phyloP scores from a whole-genome alignment of 768 basidiomycete species.

The Symmetrospora coprosmae region DNA sequence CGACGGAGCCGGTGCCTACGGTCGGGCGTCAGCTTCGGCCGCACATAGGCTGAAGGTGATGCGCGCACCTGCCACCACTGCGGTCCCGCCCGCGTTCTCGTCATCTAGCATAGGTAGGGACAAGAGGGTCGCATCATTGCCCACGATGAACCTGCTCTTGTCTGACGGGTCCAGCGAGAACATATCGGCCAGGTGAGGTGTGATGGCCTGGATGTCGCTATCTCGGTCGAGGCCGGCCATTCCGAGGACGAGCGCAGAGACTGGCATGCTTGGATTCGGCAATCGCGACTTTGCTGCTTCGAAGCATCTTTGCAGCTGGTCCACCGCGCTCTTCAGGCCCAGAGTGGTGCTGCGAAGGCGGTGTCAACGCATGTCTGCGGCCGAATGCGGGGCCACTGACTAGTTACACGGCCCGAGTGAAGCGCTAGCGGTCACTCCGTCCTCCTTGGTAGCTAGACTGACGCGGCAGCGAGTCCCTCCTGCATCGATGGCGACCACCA shows the following conservation, averaged over 20 bases:
- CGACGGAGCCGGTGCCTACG: slow-evolving; percentile 15
- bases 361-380: background rate
- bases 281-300: too few relatives aligned
- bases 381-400: background rate
- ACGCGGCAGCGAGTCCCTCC: slow-evolving; percentile 11
- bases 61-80: slow-evolving; percentile 2
- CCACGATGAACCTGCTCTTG: background rate
- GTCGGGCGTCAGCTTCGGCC: background rate
- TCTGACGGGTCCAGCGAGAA: background rate
- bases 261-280: too few relatives aligned
- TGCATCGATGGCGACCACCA: slow-evolving; percentile 12
- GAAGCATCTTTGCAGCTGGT: background rate
- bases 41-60: too few relatives aligned
- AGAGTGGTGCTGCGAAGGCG: background rate
- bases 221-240: slow-evolving; percentile 11
- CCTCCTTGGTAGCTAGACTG: slow-evolving; percentile 3
- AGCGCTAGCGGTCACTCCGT: background rate
- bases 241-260: background rate
- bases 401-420: slow-evolving; percentile 10
- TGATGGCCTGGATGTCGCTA: background rate
- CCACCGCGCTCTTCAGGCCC: background rate
- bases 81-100: background rate
- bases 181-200: slow-evolving; percentile 1
- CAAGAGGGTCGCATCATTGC: slow-evolving; percentile 15
- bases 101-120: slow-evolving; percentile 13